Evolutionary conservation across 495 filamentous ascomycete species (phyloP).

Genomic region (Mycothermus thermophilus): DNA sequence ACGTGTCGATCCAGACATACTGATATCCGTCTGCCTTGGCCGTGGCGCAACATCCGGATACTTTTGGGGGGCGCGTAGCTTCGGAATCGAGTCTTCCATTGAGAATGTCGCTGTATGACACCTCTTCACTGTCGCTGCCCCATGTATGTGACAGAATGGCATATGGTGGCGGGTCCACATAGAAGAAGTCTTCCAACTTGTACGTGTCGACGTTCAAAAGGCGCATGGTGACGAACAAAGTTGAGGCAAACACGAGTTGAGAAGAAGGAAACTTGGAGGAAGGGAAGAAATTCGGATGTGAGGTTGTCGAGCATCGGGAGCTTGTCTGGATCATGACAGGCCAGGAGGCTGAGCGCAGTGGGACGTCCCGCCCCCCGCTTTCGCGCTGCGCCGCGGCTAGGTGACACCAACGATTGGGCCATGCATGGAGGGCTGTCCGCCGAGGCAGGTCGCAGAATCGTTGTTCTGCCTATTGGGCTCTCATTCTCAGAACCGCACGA

Average conservation of each 20-base stretch:
- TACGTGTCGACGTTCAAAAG: slow-evolving; percentile 3
- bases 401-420: too few relatives aligned
- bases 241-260: too few relatives aligned
- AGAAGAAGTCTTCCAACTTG: slow-evolving; percentile 5
- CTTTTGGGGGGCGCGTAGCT: slow-evolving; percentile 1
- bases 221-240: slow-evolving; percentile 1
- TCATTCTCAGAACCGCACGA: slow-evolving; percentile 38
- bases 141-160: slow-evolving; percentile 12
- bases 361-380: too few relatives aligned
- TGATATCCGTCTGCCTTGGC: slow-evolving; percentile 4
- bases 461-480: too few relatives aligned
- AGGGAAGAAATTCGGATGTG: too few relatives aligned
- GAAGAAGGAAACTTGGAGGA: too few relatives aligned
- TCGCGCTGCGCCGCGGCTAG: too few relatives aligned
- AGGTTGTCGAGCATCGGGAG: too few relatives aligned
- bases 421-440: too few relatives aligned
- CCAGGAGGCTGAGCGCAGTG: background rate
- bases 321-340: background rate
- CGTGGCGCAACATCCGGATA: slow-evolving; percentile 1
- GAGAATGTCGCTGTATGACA: slow-evolving; percentile 4
- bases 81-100: background rate
- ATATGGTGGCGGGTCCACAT: slow-evolving; percentile 1
- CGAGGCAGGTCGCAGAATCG: too few relatives aligned
- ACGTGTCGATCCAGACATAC: slow-evolving; percentile 22
- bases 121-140: slow-evolving; percentile 10